These are phyloP conservation scores for Bocquillonia castaneifolia DNA, from an alignment of 441 rosid species.

Conservation along the genomic window DNA sequence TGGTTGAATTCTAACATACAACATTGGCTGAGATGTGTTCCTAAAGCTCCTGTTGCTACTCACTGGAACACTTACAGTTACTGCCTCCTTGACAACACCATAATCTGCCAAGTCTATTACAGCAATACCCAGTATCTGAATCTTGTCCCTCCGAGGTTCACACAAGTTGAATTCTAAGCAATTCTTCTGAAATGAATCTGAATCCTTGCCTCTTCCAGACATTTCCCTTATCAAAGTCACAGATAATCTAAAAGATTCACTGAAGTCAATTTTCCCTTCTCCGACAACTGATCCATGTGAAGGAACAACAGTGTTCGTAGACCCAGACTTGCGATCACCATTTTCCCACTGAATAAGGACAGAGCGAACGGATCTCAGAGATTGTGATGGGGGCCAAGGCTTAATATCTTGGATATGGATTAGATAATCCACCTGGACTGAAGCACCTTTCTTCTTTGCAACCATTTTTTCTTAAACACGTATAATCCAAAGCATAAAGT, in stretches of 20 bases:
- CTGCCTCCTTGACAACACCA: slow-evolving; percentile 50
- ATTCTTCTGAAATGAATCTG: slow-evolving; percentile 58
- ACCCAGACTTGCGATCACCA: slow-evolving; percentile 65
- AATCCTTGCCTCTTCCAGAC: slow-evolving; percentile 49
- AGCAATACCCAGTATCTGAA: slow-evolving; percentile 71
- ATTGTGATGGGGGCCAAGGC: slow-evolving; percentile 99
- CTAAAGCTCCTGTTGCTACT: slow-evolving; percentile 71
- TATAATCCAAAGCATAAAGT: slow-evolving; percentile 4
- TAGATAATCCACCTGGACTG: slow-evolving; percentile 54
- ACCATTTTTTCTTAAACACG: slow-evolving; percentile 42
- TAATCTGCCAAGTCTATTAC: slow-evolving; percentile 70
- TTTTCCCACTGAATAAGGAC: slow-evolving; percentile 89
- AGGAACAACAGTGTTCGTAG: slow-evolving; percentile 62
- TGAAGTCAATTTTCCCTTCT: slow-evolving; percentile 88
- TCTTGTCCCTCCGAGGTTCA: slow-evolving; percentile 86
- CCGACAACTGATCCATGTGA: slow-evolving; percentile 64
- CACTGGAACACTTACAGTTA: slow-evolving; percentile 56
- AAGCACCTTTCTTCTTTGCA: slow-evolving; percentile 56
- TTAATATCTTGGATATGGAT: slow-evolving; percentile 78
- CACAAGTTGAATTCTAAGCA: slow-evolving; percentile 67
- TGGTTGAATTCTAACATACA: slow-evolving; percentile 59
- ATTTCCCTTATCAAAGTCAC: slow-evolving; percentile 59
- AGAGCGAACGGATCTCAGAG: slow-evolving; percentile 76
- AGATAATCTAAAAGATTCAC: slow-evolving; percentile 73
- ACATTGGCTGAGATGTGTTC: slow-evolving; percentile 71